phyloP scores from a whole-genome alignment of 306 rosid genomes.

The Phaseolus lunatus region DNA sequence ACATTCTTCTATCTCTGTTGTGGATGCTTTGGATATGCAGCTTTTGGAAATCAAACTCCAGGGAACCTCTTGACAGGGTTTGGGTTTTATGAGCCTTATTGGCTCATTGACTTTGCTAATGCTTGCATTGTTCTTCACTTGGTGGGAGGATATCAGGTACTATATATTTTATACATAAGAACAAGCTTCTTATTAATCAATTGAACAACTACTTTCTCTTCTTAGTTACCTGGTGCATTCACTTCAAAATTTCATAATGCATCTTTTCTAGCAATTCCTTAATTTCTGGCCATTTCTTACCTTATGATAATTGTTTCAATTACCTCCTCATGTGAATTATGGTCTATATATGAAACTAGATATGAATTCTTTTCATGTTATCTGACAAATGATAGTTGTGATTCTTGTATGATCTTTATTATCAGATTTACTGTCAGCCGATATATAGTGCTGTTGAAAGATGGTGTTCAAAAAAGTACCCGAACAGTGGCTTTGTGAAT shows the following conservation, averaged over 20 bases:
- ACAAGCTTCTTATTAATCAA: neutral
- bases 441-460: slow-evolving; percentile 63
- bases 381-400: slow-evolving; percentile 1
- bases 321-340: neutral
- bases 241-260: neutral
- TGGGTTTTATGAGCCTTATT: slow-evolving; percentile 81
- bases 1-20: slow-evolving; percentile 90
- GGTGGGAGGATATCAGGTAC: slow-evolving; percentile 96
- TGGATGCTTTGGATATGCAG: slow-evolving; percentile 89
- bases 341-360: neutral
- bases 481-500: slow-evolving; percentile 65
- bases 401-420: slow-evolving; percentile 1
- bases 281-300: too few species aligned
- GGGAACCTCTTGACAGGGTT: slow-evolving; percentile 90
- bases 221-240: too few species aligned
- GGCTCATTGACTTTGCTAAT: slow-evolving; percentile 90
- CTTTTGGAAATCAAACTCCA: slow-evolving; percentile 81
- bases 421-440: slow-evolving; percentile 75
- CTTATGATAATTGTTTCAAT: neutral
- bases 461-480: slow-evolving; percentile 65
- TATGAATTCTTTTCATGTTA: neutral
- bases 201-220: slow-evolving; percentile 5
- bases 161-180: neutral
- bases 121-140: slow-evolving; percentile 84
- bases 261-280: neutral